Evolutionary conservation across 2,329 filamentous ascomycete species (phyloP), one percentile per base, ranked within the genome.

Genomic region (Fusarium longipes): DNA sequence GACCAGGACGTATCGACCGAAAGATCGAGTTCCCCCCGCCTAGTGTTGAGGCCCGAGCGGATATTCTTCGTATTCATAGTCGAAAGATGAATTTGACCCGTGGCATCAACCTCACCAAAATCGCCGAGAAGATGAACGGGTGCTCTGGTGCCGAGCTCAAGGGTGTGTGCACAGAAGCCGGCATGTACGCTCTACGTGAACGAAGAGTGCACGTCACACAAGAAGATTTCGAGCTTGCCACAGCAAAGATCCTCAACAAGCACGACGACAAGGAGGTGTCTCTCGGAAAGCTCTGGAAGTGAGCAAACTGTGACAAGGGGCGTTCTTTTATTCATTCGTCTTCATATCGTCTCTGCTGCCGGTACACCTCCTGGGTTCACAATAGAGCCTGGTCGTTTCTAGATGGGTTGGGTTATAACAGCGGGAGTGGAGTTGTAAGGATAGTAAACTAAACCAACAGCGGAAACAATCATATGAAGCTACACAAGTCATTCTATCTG

Each of bases 91-190:
- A 99, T 82, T 81, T 99, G 74, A 99, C 96, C 15, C 89, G 96
- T 76, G 96, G 96, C 51, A 98, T 99, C 83, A 97, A 99, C 82
- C 84, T 99, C 70, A 97, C 88, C 75, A 99, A 99, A 89, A 97
- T 98, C 74, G 96, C 96, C 29, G 96, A 99, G 85, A 98, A 98
- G 88, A 99, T 99, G 96, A 97, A 97, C 76, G 96, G 96, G 50
- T 99, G 96, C 81, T 97, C 94, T 5, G 96, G 96, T 63, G 96
- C 96, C 54, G 96, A 99, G 82, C 82, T 99, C 73, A 99, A 99
- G 88, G 96, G 96, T 83, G 96, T 99, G 45, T 99, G 96, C 80
- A 99, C 96, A 43, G 96, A 99, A 81, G 93, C 96, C 4, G 96
- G 96, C 74, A 99, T 99, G 96, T 99, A 96, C 77, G 96, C 96